phyloP scores from a whole-genome alignment of 2,329 filamentous ascomycete species.

The Pseudogymnoascus sp. region DNA sequence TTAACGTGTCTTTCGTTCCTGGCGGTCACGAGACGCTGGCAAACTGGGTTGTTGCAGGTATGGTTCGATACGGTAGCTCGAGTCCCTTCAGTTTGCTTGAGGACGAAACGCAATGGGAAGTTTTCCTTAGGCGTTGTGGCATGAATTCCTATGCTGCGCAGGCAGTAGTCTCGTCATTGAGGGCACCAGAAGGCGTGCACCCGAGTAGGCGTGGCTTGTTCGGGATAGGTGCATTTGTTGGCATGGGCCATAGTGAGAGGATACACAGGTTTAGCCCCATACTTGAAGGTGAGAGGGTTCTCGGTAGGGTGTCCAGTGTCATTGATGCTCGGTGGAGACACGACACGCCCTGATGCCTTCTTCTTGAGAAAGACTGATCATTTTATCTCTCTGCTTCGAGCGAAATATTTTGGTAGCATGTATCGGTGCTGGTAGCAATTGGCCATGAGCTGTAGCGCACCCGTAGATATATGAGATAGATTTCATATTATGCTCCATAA shows the following conservation, averaged over 20 bases:
- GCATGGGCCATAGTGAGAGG: conserved; percentile 47
- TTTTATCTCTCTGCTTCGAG: not conserved
- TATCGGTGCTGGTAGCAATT: conserved; percentile 10
- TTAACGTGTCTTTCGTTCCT: conserved; percentile 41
- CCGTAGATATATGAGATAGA: conserved; percentile 5
- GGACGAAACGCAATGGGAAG: conserved; percentile 60
- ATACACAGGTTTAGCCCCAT: conserved; percentile 41
- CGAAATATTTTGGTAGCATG: not conserved
- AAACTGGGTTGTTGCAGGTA: conserved; percentile 47
- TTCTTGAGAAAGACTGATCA: conserved; percentile 12
- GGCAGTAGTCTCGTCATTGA: conserved; percentile 46
- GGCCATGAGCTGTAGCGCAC: not conserved
- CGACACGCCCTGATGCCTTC: conserved; percentile 15
- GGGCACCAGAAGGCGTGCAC: conserved; percentile 26
- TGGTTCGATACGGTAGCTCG: conserved; percentile 38
- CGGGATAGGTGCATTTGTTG: conserved; percentile 49
- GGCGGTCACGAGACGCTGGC: conserved; percentile 44
- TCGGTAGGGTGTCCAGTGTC: conserved; percentile 43
- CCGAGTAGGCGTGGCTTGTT: conserved; percentile 24
- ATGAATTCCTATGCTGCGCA: conserved; percentile 69
- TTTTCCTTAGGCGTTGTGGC: conserved; percentile 57
- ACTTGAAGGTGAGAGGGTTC: conserved; percentile 46
- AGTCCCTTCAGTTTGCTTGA: conserved; percentile 34
- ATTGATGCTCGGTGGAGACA: conserved; percentile 45
- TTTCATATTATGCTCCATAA: conserved; percentile 36